Base-by-base conservation (phyloP, 2,329 filamentous ascomycete species). In the Fusarium sp. region DNA sequence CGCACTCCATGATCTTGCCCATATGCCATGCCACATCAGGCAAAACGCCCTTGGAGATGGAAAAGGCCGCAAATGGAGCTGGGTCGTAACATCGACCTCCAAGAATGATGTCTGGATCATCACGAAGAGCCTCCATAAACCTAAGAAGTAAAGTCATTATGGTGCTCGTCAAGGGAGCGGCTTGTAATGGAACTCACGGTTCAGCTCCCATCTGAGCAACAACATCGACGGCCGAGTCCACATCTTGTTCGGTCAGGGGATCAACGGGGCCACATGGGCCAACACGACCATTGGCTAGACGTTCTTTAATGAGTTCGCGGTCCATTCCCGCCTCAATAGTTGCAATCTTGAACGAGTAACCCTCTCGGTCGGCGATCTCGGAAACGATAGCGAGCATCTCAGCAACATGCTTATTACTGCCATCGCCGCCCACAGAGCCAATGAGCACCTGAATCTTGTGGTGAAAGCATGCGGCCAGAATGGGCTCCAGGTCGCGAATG, bases 1-100 rank as follows among this genome's bases (percentile, higher is more conserved):
- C 84, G 38, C 84, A 86, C 68, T 86, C 84, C 77, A 86, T 79
- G 34, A 86, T 82, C 75, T 87, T 86, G 8, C 85, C 85, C 83
- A 86, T 85, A 65, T 86, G 83, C 58, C 76, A 79, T 31, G 80
- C 79, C 0, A 77, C 76, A 0, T 81, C 82, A 1, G 71, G 65
- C 0, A 72, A 42, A 1, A 76, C 59, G 0, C 77, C 76, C 14
- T 74, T 73, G 50, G 75, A 77, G 1, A 80, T 67, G 23, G 74
- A 79, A 61, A 79, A 82, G 2, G 77, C 81, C 2, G 76, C 77
- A 70, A 78, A 83, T 0, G 80, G 80, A 0, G 78, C 69, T 1
- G 81, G 81, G 58, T 83, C 81, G 61, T 83, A 82, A 4, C 75
- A 73, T 2, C 81, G 72, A 0, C 77, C 77, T 11, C 75, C 75